A percentile compares a stretch with the other conserved stretches of the same genome.
Evolutionary conservation across 2,329 filamentous ascomycete genomes (phyloP).

Genomic region (Ophiostoma perfectum): DNA sequence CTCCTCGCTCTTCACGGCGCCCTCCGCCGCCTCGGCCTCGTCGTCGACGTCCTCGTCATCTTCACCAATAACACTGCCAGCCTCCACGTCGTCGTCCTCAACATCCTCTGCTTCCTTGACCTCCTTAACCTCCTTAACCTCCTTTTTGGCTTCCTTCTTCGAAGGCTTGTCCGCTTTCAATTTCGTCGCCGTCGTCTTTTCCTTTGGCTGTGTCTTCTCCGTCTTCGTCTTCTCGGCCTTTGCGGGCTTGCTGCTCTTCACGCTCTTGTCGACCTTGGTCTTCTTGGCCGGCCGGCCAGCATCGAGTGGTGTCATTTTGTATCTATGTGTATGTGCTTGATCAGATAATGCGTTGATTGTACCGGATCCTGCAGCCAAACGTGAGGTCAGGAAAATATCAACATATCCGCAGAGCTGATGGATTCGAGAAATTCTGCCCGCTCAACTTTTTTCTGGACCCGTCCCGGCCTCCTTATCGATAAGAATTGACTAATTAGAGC

Average conservation of each 20-base stretch:
- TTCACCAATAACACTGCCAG: neutral
- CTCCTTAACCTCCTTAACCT: neutral
- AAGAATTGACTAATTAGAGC: neutral
- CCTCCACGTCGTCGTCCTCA: neutral
- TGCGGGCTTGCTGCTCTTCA: neutral
- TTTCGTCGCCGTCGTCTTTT: slow-evolving; percentile 3
- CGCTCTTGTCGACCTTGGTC: slow-evolving; percentile 36
- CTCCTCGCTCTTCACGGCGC: neutral
- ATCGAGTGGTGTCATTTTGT: slow-evolving; percentile 9
- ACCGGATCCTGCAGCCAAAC: too few species aligned
- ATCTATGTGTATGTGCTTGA: neutral
- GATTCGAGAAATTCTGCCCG: neutral
- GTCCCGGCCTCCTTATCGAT: neutral
- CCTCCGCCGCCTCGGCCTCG: neutral
- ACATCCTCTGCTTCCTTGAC: neutral
- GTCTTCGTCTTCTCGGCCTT: slow-evolving; percentile 3
- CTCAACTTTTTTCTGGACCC: slow-evolving; percentile 14
- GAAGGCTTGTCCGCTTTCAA: neutral
- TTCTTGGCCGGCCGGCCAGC: slow-evolving; percentile 45
- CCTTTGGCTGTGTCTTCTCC: neutral
- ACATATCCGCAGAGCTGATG: neutral
- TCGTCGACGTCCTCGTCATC: neutral
- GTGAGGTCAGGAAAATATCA: too few species aligned
- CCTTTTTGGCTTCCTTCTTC: neutral
- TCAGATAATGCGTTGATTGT: neutral